Base-by-base conservation (phyloP, 768 basidiomycete species). In the Lactarius evosmus region DNA sequence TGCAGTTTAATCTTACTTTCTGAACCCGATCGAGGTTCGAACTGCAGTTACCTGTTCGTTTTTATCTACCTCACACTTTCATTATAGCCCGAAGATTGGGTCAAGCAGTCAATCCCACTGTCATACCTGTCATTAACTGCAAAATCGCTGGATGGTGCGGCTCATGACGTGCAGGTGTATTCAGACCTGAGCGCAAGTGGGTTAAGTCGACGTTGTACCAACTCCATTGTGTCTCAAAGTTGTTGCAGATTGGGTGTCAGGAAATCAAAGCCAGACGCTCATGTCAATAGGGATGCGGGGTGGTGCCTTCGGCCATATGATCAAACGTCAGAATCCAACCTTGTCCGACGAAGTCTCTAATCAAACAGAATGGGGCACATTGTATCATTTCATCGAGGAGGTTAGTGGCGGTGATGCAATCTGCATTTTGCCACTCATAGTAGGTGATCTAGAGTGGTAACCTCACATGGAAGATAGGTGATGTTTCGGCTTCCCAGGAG, bases 61-160 rank as follows among this genome's bases (percentile, higher is more conserved):
- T 0, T 19, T 17, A 7, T n/a, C 17, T 7, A 46, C 32, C n/a
- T n/a, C 41, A n/a, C 7, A 52, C 25, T 30, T 46, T 17, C 36
- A 33, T 34, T 1, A 19, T n/a, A 77, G 75, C 75, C 76, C 0
- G 66, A 68, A 14, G 74, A 79, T 66, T 72, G 74, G 59, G 73
- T 76, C 50, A 70, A 69, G 25, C 76, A 77, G 58, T 78, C 78
- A 1, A 56, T 78, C 4, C 77, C 78, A 7, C 77, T 78, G 66
- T 74, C 77, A 14, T 79, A 78, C 56, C 50, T 78, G 19, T 66
- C 72, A 7, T 55, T 79, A 7, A 67, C 70, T 9, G 75, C 71
- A 7, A 56, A 30, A 4, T 69, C 77, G 0, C 66, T 67, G 17
- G 77, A 79, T 56, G 74, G 72, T 12, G 62, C 63, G 19, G 30